phyloP scores from a whole-genome alignment of 495 filamentous ascomycete genomes.

The Penicillium arizonense region DNA sequence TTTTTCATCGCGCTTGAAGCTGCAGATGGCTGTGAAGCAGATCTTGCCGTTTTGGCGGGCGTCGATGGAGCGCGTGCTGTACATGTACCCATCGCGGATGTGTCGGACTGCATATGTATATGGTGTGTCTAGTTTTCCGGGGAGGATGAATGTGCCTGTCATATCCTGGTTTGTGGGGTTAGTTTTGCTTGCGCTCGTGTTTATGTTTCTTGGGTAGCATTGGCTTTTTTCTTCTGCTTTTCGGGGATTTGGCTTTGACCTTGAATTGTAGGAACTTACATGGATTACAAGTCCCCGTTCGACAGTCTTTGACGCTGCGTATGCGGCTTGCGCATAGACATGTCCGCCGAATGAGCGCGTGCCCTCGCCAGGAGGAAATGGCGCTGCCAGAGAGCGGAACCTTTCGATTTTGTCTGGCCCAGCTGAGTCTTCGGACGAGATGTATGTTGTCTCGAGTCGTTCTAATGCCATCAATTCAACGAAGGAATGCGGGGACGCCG shows the following conservation, averaged over 20 bases:
- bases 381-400: conserved; percentile 32
- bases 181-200: conserved; percentile 10
- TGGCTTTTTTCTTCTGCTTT: too few species aligned
- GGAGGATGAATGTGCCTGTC: conserved; percentile 64
- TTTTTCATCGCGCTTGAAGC: conserved; percentile 56
- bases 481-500: conserved; percentile 25
- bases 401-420: conserved; percentile 30
- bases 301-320: conserved; percentile 59
- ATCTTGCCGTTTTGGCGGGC: conserved; percentile 45
- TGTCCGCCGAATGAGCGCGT: conserved; percentile 59
- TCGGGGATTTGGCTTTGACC: too few species aligned
- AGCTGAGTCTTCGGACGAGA: conserved; percentile 1
- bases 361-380: conserved; percentile 31
- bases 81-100: conserved; percentile 54
- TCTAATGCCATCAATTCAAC: conserved; percentile 35
- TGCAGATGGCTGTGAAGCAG: conserved; percentile 60
- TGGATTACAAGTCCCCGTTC: conserved; percentile 54
- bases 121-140: conserved; percentile 50
- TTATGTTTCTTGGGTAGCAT: too few species aligned
- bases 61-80: conserved; percentile 59
- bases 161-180: conserved; percentile 50
- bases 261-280: conserved; percentile 40
- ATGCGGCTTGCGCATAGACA: conserved; percentile 64
- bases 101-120: conserved; percentile 59
- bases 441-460: conserved; percentile 18